phyloP scores from a whole-genome alignment of 495 filamentous ascomycete species.

The Corynascus novoguineensis region DNA sequence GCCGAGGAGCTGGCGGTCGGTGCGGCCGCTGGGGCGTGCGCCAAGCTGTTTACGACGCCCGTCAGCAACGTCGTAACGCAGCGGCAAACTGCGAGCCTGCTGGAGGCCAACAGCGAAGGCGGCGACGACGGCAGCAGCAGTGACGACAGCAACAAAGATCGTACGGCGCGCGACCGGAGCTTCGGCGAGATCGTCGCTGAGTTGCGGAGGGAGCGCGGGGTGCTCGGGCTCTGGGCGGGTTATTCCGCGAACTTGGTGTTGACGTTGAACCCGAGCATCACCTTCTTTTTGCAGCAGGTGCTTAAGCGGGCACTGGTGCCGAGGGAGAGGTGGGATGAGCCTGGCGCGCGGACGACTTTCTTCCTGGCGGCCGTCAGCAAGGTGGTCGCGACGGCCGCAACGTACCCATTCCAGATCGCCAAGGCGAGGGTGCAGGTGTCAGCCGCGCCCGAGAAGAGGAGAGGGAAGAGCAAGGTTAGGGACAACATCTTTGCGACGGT shows the following conservation, averaged over 20 bases:
- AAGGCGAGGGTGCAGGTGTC: constrained; percentile 67
- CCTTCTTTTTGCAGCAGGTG: constrained; percentile 74
- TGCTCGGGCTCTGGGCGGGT: constrained; percentile 82
- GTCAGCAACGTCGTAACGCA: constrained; percentile 78
- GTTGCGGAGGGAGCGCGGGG: constrained; percentile 65
- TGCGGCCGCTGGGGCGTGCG: constrained; percentile 68
- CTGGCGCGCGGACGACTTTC: constrained; percentile 45
- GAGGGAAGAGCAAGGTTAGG: background rate
- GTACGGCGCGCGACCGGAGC: constrained; percentile 25
- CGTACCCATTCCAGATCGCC: constrained; percentile 81
- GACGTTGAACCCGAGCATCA: constrained; percentile 81
- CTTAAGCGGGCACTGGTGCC: constrained; percentile 57
- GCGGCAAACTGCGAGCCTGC: constrained; percentile 63
- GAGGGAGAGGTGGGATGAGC: constrained; percentile 45
- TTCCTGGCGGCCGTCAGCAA: constrained; percentile 79
- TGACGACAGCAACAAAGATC: background rate
- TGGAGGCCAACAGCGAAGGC: constrained; percentile 15
- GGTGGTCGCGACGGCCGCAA: constrained; percentile 68
- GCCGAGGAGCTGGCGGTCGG: constrained; percentile 74
- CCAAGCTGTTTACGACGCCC: constrained; percentile 75
- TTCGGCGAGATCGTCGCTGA: constrained; percentile 56
- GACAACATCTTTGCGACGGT: constrained; percentile 61
- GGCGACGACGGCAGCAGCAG: background rate
- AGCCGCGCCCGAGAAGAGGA: constrained; percentile 22
- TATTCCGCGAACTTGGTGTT: constrained; percentile 76